Base-by-base conservation (phyloP, 257 asterid species). In the Jasminum sambac region DNA sequence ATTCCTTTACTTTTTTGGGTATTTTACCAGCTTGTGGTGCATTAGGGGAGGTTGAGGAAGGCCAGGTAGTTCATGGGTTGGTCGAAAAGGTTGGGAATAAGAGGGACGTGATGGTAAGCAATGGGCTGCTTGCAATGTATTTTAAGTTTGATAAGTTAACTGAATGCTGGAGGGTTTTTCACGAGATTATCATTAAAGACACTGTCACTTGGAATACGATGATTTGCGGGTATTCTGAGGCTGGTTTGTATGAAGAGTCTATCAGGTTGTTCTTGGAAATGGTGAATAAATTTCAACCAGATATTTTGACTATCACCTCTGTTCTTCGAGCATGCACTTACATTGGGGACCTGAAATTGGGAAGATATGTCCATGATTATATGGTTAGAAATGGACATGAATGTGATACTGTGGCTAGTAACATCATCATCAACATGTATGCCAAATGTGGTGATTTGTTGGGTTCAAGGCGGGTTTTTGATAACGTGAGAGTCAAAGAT, bases 311-410 rank as follows among this genome's bases (percentile, higher is more conserved):
- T 11, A 73, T 87, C 74, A 72, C 92, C 30, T 81, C 85, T 11
- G 83, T 88, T 71, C 81, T 90, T 30, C 90, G 88, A 50, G 95
- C 97, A 68, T 92, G 98, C 79, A 79, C 90, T 36, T 76, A 79
- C 21, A 63, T 84, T n/a, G 82, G 85, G 72, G 86, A 88, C 83
- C 74, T 90, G 80, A 48, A 58, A 17, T 73, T 74, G 19, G 98
- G 96, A 68, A 88, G 80, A 67, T 80, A 55, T 59, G 82, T 87
- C 42, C 97, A 90, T 69, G 84, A 78, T 26, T 90, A 77, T 82
- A 74, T 90, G 87, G 75, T 82, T 70, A 80, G 68, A n/a, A 82
- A 82, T 60, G 85, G 86, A 76, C 83, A 81, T 62, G 82, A 68
- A 40, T 81, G 78, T 77, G 93, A 90, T 50, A 67, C 76, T 39